These are phyloP conservation scores for Fusarium azukiicola DNA, from an alignment of 2,329 filamentous ascomycete species.

Conservation along the genomic window DNA sequence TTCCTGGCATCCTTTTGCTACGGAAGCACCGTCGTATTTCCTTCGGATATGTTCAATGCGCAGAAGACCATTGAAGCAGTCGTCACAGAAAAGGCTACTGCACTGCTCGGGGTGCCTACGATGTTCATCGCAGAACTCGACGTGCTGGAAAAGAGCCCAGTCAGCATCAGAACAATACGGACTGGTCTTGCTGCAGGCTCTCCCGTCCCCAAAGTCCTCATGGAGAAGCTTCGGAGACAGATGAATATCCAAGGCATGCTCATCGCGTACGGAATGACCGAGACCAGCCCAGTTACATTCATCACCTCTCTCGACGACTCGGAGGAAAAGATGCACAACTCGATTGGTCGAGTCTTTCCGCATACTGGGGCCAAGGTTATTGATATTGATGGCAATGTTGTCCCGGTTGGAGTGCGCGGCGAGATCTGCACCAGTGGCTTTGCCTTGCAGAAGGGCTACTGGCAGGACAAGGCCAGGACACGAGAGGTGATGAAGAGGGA, in stretches of 20 bases:
- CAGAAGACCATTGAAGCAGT: constrained; percentile 78
- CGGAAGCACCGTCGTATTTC: constrained; percentile 81
- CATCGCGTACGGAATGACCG: constrained; percentile 81
- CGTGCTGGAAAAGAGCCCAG: constrained; percentile 58
- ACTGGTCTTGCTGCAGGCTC: not conserved
- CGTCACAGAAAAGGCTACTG: constrained; percentile 73
- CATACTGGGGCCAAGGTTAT: constrained; percentile 83
- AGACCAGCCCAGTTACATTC: constrained; percentile 78
- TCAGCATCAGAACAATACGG: constrained; percentile 1
- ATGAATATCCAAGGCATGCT: constrained; percentile 18
- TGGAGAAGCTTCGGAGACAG: constrained; percentile 10
- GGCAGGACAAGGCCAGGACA: constrained; percentile 70
- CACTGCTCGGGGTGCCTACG: constrained; percentile 76
- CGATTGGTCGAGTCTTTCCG: constrained; percentile 81
- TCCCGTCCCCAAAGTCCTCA: not conserved
- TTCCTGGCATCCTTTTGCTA: constrained; percentile 86
- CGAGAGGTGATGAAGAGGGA: constrained; percentile 53
- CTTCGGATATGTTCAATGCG: constrained; percentile 83
- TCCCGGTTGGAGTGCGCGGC: constrained; percentile 77
- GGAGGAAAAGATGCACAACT: constrained; percentile 80
- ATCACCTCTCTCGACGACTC: constrained; percentile 86
- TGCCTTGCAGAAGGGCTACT: constrained; percentile 79
- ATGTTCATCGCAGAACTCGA: constrained; percentile 85
- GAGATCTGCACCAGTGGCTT: constrained; percentile 85
- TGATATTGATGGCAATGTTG: constrained; percentile 72